These are phyloP conservation scores for Chlorella sp. DNA, from an alignment of 139 green algal genomes.

Conservation along the genomic window DNA sequence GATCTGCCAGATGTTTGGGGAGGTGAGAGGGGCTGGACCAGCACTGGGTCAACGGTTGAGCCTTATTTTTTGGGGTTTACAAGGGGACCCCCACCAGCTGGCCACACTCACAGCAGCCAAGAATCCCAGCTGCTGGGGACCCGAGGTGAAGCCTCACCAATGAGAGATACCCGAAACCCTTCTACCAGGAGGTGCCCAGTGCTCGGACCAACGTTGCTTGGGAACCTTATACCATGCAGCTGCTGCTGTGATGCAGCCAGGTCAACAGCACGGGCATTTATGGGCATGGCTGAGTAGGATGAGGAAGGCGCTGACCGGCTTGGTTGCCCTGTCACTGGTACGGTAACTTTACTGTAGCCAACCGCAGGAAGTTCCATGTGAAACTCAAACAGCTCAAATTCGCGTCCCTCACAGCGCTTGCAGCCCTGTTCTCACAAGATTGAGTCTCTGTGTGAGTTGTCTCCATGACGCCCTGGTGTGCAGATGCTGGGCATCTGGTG, in stretches of 20 bases:
- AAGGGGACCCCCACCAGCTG: neutral
- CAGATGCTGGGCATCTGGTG: constrained; percentile 94
- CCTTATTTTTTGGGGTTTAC: neutral
- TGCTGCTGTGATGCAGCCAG: too few species aligned
- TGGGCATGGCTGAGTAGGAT: too few species aligned
- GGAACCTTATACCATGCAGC: too few species aligned
- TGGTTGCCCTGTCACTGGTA: too few species aligned
- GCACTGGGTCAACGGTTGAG: neutral
- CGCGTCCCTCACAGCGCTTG: neutral
- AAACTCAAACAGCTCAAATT: neutral
- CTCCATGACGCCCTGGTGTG: neutral
- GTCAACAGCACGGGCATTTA: too few species aligned
- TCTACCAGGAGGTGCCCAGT: neutral
- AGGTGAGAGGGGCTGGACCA: constrained; percentile 57
- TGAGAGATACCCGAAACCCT: neutral
- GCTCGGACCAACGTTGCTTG: neutral
- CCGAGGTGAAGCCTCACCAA: neutral
- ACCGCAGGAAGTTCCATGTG: neutral
- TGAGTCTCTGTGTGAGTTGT: neutral
- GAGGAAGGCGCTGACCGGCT: too few species aligned
- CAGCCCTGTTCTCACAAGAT: neutral
- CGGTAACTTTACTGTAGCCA: neutral
- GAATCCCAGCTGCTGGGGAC: too few species aligned
- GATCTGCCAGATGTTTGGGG: constrained; percentile 95
- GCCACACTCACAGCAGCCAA: too few species aligned